These are phyloP conservation scores for Scenedesmus sp. DNA, from an alignment of 163 green algal species.

Conservation along the genomic window DNA sequence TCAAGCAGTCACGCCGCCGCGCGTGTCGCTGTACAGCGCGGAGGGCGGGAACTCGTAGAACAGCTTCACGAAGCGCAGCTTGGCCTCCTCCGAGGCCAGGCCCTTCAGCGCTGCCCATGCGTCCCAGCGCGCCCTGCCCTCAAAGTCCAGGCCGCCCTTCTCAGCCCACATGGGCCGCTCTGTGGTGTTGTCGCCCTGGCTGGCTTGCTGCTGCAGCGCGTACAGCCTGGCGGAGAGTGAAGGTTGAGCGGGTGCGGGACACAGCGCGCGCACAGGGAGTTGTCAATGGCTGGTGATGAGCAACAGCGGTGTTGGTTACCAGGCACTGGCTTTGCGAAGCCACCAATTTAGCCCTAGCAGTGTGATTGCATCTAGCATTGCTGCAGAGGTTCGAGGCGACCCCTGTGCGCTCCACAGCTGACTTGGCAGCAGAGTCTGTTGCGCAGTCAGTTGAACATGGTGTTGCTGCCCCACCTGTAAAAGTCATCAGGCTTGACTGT, in stretches of 20 bases:
- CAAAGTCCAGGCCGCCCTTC: conserved; percentile 93
- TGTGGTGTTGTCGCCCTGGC: conserved; percentile 80
- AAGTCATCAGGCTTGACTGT: conserved; percentile 93
- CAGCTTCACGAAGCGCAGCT: conserved; percentile 82
- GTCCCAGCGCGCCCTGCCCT: conserved; percentile 87
- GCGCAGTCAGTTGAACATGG: not conserved
- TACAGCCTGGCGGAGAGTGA: conserved; percentile 34
- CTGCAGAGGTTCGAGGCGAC: too few relatives aligned
- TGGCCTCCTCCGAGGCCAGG: conserved; percentile 70
- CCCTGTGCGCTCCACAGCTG: not conserved
- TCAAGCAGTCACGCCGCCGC: conserved; percentile 41
- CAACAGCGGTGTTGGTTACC: too few relatives aligned
- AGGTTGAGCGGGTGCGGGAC: not conserved
- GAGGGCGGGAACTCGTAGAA: conserved; percentile 89
- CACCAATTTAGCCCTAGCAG: not conserved
- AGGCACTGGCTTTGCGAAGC: too few relatives aligned
- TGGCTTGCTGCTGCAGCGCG: conserved; percentile 73
- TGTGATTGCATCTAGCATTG: not conserved
- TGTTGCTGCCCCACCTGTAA: conserved; percentile 65
- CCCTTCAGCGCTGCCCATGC: conserved; percentile 86
- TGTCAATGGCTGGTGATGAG: too few relatives aligned
- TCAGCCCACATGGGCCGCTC: conserved; percentile 97
- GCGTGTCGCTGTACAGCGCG: conserved; percentile 85
- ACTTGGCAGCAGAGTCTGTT: not conserved
- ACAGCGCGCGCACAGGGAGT: not conserved